Conservation (phyloP, 2,329 filamentous ascomycete genomes). For the Fonsecaea pugnacius region DNA sequence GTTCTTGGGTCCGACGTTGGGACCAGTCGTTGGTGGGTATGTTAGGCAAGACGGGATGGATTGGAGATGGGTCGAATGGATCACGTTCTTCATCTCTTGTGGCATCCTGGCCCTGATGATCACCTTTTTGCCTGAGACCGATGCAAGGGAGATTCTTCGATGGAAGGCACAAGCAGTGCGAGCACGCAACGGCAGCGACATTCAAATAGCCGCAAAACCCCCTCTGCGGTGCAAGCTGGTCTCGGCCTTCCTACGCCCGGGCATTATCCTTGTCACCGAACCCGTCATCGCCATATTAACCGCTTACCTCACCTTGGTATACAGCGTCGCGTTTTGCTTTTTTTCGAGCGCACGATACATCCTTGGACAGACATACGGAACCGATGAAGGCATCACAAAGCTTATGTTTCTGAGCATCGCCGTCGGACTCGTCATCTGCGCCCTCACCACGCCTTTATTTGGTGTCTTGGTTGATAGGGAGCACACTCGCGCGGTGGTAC, state of each 20-base stretch:
- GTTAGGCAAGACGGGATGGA: conserved; percentile 46
- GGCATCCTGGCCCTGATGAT: conserved; percentile 44
- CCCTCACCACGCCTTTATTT: background rate
- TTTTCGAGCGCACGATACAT: conserved; percentile 6
- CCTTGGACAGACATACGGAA: conserved; percentile 13
- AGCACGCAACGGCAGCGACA: conserved; percentile 46
- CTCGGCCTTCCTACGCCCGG: background rate
- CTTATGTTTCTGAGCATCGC: conserved; percentile 14
- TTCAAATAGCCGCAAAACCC: conserved; percentile 49
- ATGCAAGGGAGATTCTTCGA: conserved; percentile 49
- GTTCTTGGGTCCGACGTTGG: conserved; percentile 15
- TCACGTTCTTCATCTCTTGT: conserved; percentile 46
- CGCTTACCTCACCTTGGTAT: conserved; percentile 1
- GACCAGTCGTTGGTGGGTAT: conserved; percentile 46
- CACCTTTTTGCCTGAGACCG: conserved; percentile 57
- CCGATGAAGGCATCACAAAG: conserved; percentile 1
- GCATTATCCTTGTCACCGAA: conserved; percentile 10
- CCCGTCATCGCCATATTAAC: conserved; percentile 9
- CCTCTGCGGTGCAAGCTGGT: conserved; percentile 46
- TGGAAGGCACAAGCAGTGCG: conserved; percentile 52
- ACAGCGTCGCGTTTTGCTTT: conserved; percentile 10
- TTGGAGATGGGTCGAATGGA: conserved; percentile 56
- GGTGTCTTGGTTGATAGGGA: background rate
- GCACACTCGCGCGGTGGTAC: background rate
- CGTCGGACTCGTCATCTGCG: background rate